phyloP scores from a whole-genome alignment of 495 filamentous ascomycete species.

The Lepraria neglecta region DNA sequence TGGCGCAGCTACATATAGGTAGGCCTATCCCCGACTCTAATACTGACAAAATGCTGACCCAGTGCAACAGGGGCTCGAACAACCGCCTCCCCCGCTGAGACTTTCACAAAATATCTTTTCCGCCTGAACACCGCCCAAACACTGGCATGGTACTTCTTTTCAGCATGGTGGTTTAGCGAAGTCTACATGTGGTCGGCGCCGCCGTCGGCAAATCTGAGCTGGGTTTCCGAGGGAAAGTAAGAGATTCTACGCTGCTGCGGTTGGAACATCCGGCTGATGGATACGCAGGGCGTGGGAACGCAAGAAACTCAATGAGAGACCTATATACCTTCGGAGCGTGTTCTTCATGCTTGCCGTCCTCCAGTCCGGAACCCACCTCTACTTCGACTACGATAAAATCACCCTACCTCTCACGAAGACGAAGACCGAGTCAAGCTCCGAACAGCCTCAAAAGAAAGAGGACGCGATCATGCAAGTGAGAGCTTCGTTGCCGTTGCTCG shows the following conservation, averaged over 20 bases:
- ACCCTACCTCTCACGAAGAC: conserved; percentile 45
- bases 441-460: conserved; percentile 33
- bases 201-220: conserved; percentile 57
- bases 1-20: conserved; percentile 71
- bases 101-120: conserved; percentile 50
- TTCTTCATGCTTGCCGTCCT: conserved; percentile 59
- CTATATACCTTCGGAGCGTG: conserved; percentile 70
- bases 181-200: conserved; percentile 73
- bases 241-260: neutral
- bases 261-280: conserved; percentile 17
- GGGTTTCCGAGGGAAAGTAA: conserved; percentile 61
- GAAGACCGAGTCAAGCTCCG: conserved; percentile 34
- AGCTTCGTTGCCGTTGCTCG: conserved; percentile 28
- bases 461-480: conserved; percentile 28
- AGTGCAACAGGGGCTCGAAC: conserved; percentile 43
- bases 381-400: conserved; percentile 66
- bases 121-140: conserved; percentile 59
- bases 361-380: conserved; percentile 65
- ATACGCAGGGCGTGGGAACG: conserved; percentile 54
- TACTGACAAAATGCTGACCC: conserved; percentile 20
- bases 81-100: conserved; percentile 58
- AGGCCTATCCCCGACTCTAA: conserved; percentile 5
- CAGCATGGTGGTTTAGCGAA: conserved; percentile 74
- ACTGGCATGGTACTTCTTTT: conserved; percentile 63
- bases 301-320: conserved; percentile 76